A percentile compares a stretch with the other conserved stretches of the same genome.
Conservation (phyloP, 495 filamentous ascomycete genomes). For the Talaromyces trachyspermus region DNA sequence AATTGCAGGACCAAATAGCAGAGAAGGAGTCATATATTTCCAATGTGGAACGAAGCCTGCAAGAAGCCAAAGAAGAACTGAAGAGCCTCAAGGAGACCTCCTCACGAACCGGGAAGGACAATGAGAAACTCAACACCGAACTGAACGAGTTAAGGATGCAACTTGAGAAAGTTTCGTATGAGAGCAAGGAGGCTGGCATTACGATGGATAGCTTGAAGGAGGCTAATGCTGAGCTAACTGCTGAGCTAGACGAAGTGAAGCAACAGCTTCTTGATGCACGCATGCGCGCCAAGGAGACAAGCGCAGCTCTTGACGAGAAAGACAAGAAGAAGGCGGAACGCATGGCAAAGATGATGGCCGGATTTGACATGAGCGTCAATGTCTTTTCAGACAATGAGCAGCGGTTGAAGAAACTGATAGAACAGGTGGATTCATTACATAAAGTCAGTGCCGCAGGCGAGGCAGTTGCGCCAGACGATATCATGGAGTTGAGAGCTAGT, state of each 20-base stretch:
- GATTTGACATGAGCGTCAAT: conserved; percentile 86
- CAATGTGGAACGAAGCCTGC: conserved; percentile 66
- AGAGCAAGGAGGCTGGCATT: conserved; percentile 92
- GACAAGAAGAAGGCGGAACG: conserved; percentile 97
- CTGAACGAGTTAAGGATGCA: conserved; percentile 93
- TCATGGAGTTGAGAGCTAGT: conserved; percentile 65
- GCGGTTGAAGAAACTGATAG: conserved; percentile 71
- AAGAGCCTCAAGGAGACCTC: conserved; percentile 74
- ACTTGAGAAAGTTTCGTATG: conserved; percentile 86
- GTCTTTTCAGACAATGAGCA: conserved; percentile 87
- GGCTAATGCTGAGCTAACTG: conserved; percentile 84
- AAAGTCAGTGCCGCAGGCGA: conserved; percentile 70
- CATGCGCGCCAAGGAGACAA: conserved; percentile 91
- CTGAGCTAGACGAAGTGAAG: conserved; percentile 90
- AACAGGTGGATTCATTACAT: conserved; percentile 70
- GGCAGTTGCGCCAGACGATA: conserved; percentile 70
- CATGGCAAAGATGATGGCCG: conserved; percentile 99
- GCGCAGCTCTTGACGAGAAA: conserved; percentile 83
- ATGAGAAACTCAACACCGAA: conserved; percentile 75
- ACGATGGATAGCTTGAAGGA: conserved; percentile 97
- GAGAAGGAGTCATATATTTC: conserved; percentile 83
- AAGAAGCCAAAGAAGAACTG: conserved; percentile 77
- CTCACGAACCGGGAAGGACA: conserved; percentile 70
- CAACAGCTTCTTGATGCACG: conserved; percentile 92
- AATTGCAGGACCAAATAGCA: conserved; percentile 90